Percentiles rank a stretch among this genome's conserved stretches.
Conservation (phyloP, 805 yeast genomes). For the Yueomyces sinensis region DNA sequence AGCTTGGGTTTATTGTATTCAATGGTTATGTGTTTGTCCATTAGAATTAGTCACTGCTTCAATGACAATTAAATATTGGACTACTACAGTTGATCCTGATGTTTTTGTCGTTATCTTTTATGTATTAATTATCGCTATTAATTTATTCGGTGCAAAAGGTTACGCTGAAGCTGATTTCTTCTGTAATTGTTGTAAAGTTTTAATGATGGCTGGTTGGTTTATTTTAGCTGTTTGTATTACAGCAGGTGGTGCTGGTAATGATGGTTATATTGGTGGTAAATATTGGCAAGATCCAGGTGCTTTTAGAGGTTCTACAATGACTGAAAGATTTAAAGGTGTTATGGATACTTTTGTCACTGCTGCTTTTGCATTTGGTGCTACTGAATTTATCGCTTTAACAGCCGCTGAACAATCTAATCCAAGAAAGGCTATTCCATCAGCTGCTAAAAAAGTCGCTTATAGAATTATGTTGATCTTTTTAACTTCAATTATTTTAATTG, state of each 20-base stretch:
- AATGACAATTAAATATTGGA: conserved; percentile 43
- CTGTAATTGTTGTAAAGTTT: conserved; percentile 42
- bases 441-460: conserved; percentile 61
- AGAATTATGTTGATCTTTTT: conserved; percentile 48
- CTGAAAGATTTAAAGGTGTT: conserved; percentile 45
- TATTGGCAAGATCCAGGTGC: conserved; percentile 56
- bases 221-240: conserved; percentile 43
- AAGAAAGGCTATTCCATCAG: conserved; percentile 45
- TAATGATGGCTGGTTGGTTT: conserved; percentile 47
- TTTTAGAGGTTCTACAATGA: conserved; percentile 30
- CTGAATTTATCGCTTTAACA: conserved; percentile 53
- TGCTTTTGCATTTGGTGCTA: conserved; percentile 54
- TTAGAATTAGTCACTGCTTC: conserved; percentile 55
- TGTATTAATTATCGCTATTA: conserved; percentile 34
- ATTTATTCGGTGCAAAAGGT: conserved; percentile 42
- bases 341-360: conserved; percentile 53
- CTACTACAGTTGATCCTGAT: conserved; percentile 34
- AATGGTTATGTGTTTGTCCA: conserved; percentile 53
- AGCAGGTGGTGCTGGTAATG: conserved; percentile 44
- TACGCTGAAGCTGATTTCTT: conserved; percentile 60
- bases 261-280: conserved; percentile 41
- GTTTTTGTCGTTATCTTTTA: conserved; percentile 47
- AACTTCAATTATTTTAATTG: conserved; percentile 38
- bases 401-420: conserved; percentile 64
- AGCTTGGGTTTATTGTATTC: conserved; percentile 59